Conservation (phyloP, 192 early-diverging fungal species). For the Umbelopsis isabellina region DNA sequence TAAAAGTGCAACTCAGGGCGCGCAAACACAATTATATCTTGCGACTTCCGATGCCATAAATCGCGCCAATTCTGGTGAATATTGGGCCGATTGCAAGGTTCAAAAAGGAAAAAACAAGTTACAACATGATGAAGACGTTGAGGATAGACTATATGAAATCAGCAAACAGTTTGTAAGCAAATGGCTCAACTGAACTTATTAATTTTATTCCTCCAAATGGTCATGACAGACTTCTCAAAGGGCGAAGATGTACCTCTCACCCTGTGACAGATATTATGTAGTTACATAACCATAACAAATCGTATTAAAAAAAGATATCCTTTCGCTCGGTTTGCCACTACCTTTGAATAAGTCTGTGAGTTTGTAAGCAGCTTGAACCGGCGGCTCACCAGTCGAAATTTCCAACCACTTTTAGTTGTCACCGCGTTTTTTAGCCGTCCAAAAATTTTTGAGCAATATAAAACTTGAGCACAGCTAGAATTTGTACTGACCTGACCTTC, state of each 20-base stretch:
- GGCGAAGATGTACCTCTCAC: no score
- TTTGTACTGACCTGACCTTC: neutral
- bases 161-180: constrained; percentile 7
- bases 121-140: neutral
- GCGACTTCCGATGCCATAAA: constrained; percentile 7
- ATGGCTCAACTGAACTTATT: neutral
- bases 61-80: constrained; percentile 17
- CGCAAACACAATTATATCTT: constrained; percentile 23
- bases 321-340: no score
- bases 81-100: constrained; percentile 18
- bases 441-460: neutral
- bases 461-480: neutral
- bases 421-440: no score
- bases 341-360: no score
- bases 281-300: no score
- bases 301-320: no score
- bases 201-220: no score
- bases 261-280: no score
- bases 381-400: no score
- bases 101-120: neutral
- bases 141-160: constrained; percentile 21
- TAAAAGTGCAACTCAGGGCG: constrained; percentile 13
- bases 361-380: no score
- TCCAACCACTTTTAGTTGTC: no score
- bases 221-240: no score